Base-by-base conservation (phyloP, 2,329 filamentous ascomycete species). In the Ramichloridium luteum region DNA sequence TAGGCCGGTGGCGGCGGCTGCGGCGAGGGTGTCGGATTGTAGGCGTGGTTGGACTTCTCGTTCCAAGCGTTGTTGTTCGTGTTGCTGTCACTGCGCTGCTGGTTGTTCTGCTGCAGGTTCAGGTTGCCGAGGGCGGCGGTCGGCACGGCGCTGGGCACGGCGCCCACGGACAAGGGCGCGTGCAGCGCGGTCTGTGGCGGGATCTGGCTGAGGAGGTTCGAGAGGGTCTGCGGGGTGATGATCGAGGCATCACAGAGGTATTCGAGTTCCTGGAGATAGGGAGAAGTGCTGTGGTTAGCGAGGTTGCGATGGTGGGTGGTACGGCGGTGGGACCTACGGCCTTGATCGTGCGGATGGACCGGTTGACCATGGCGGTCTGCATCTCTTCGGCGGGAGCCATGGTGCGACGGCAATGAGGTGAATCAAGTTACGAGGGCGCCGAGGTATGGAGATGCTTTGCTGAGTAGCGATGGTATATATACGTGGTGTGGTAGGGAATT, bases 271-370 rank as follows among this genome's bases (percentile, higher is more conserved):
- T 93, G 45, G 26, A 26, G 12, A 15, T n/a, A n/a, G n/a, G n/a
- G n/a, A n/a, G n/a, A n/a, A n/a, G n/a, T n/a, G n/a, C n/a, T 29
- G 16, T 12, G n/a, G n/a, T 35, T 18, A 27, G 26, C 32, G 12
- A 13, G 35, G 28, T 25, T 20, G 35, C 35, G 15, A 37, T 25
- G 13, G 22, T 13, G 22, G 34, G 20, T 34, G n/a, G 10, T 25
- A 13, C 10, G 13, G n/a, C 16, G 8, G 20, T n/a, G n/a, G 20
- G 8, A 23, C 73, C 47, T 65, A 85, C 84, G 53, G 79, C 84
- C 64, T 84, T 86, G 64, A 93, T 86, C 50, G 74, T 79, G 44
- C 84, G 78, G 53, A 93, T 74, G 53, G 83, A 86, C 62, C 84
- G 74, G 65, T 88, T 90, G 60, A 78, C 74, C 70, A 74, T 70